Evolutionary conservation across 2,329 filamentous ascomycete genomes (phyloP), one percentile per base, ranked within the genome.

Genomic region (Chaetomiaceae sp.): DNA sequence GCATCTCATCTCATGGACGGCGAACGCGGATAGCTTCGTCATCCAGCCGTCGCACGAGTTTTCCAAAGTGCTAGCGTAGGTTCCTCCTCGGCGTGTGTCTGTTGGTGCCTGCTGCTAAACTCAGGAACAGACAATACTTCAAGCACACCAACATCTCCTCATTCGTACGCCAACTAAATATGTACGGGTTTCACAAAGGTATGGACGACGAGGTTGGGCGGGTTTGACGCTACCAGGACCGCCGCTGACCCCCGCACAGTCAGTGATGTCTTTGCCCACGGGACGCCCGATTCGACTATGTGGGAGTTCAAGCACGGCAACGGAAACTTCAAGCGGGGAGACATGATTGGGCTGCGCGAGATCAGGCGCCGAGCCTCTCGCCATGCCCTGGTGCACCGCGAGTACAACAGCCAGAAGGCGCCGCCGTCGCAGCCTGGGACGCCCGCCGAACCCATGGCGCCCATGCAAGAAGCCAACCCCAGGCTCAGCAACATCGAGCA

Each of bases 161-260:
- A 1, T 99, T 99, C 69, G 94, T 99, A 46, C 84, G 94, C 45
- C 94, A 99, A 73, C 75, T 99, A 47, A 99, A 99, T 69, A 99
- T 99, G 94, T 99, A 99, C 64, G 94, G 94, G 6, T 99, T 99
- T 71, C 94, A 99, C 69, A 99, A 99, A 88, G 91, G 91, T 95
- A 63, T 43, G 50, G 3, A 3, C 7, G 17, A n/a, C 6, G 9
- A 9, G 15, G n/a, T 6, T 15, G 11, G 19, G 5, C 8, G 19
- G 15, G n/a, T 23, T 22, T 68, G 65, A 19, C 20, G 48, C 38
- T 45, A 25, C 51, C 48, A 29, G 22, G 56, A 40, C 23, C 15
- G 57, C 61, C 48, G 62, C 63, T 67, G 47, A 69, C 55, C 51
- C 25, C 14, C 14, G 6, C 64, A 94, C 64, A 96, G 94, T 97